Evolutionary conservation across 371 early-diverging fungal species (phyloP), one percentile per base, ranked within the genome.

Genomic region (Apophysomyces sp.): DNA sequence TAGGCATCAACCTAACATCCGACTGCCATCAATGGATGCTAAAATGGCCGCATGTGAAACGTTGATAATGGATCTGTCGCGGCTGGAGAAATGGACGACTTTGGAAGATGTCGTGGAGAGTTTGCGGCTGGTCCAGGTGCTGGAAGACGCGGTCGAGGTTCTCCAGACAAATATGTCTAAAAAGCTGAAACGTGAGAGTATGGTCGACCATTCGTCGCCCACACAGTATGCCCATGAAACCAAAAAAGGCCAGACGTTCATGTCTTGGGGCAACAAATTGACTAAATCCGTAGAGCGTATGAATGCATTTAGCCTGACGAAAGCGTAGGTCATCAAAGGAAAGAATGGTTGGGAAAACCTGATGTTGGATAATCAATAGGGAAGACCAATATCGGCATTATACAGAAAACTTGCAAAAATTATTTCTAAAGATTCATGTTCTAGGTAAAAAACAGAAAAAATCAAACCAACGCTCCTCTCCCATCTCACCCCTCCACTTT

Each of bases 11-110:
- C 67, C 78, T 5, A 79, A 75, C 51, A 76, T 82, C 5, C 76
- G 77, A 34, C 63, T 85, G 28, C 66, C 78, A 3, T 80, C 81
- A 3, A 63, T 84, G 36, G 87, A 87, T 52, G 60, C 78, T 57
- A 87, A 87, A 69, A 60, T 78, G 7, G 71, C 77, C 2, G 83
- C 84, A 1, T 84, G 83, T 62, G 80, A 84, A 52, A 62, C 63
- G 0, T 36, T 84, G 11, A 62, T 74, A 28, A 53, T 26, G 24
- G 73, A 77, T 24, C 53, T 84, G 27, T 44, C 58, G 11, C 68
- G 71, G 26, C 61, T 81, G 32, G 75, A 76, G 36, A 66, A 72
- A 29, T 73, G 80, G 73, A 65, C 68, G 8, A 63, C 70, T 11
- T 24, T 73, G 11, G 73, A 74, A 30, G 74, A 83, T 44, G 36